phyloP scores from a whole-genome alignment of 1,284 basidiomycete species.

The Cryptococcus sp. region DNA sequence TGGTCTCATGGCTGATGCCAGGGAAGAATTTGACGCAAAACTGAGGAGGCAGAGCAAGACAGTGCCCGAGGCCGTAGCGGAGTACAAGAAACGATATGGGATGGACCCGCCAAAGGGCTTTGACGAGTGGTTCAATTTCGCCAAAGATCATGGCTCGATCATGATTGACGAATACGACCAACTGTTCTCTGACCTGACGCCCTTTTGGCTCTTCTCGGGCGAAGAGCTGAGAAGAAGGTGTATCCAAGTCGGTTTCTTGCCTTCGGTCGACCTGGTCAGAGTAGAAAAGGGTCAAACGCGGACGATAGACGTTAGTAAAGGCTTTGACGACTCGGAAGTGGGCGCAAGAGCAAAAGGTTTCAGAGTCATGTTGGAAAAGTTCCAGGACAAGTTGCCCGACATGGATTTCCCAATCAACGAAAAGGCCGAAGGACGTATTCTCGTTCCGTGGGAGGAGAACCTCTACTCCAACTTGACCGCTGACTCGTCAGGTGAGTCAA shows the following conservation, averaged over 20 bases:
- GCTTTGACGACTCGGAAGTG: constrained; percentile 65
- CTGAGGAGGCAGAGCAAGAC: constrained; percentile 73
- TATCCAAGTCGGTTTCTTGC: constrained; percentile 72
- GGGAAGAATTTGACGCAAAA: constrained; percentile 65
- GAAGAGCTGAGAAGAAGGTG: constrained; percentile 71
- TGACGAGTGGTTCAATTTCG: constrained; percentile 85
- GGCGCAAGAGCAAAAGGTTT: constrained; percentile 77
- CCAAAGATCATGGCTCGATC: constrained; percentile 67
- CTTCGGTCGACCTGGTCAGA: constrained; percentile 81
- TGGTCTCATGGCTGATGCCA: constrained; percentile 75
- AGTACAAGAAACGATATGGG: constrained; percentile 75
- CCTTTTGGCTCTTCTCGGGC: constrained; percentile 74
- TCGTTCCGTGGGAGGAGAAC: constrained; percentile 82
- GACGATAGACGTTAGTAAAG: constrained; percentile 65
- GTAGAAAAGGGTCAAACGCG: constrained; percentile 65
- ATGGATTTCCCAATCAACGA: constrained; percentile 90
- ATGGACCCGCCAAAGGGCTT: constrained; percentile 84
- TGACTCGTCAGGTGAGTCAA: constrained; percentile 50
- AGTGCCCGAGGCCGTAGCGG: constrained; percentile 68
- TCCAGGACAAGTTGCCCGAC: constrained; percentile 74
- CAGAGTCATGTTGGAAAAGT: constrained; percentile 69
- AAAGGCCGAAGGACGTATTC: constrained; percentile 84
- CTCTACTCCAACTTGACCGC: constrained; percentile 67
- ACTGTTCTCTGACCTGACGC: constrained; percentile 73
- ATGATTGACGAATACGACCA: constrained; percentile 91